phyloP scores from a whole-genome alignment of 2,329 filamentous ascomycete species.

The Xylaria polymorpha region DNA sequence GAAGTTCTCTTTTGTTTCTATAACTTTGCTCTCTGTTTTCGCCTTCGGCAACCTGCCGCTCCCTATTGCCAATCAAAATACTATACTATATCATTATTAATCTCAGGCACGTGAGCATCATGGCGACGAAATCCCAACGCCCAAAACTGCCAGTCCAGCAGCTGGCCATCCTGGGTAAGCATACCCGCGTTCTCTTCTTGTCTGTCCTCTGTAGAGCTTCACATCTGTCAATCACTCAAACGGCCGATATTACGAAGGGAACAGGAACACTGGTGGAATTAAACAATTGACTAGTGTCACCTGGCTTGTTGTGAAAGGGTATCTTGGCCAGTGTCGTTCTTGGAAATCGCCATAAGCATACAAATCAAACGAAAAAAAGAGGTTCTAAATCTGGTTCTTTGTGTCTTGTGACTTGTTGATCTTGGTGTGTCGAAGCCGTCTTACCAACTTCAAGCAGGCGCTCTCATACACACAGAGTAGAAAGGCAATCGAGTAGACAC shows the following conservation, averaged over 20 bases:
- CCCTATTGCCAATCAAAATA: neutral
- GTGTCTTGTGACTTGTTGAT: constrained; percentile 45
- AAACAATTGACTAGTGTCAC: constrained; percentile 25
- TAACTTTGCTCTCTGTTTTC: neutral
- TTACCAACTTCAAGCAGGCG: constrained; percentile 39
- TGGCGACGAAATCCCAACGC: constrained; percentile 42
- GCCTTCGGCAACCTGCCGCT: constrained; percentile 17
- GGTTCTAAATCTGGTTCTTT: constrained; percentile 15
- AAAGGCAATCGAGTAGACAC: constrained; percentile 25
- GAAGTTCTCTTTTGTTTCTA: constrained; percentile 15
- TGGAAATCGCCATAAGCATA: constrained; percentile 9
- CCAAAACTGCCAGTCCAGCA: constrained; percentile 81
- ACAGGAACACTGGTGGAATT: neutral
- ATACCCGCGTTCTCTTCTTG: constrained; percentile 34
- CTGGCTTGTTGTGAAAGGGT: constrained; percentile 3
- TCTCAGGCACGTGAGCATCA: constrained; percentile 26
- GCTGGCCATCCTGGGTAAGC: constrained; percentile 79
- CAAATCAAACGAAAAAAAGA: constrained; percentile 14
- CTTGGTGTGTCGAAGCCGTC: constrained; percentile 42
- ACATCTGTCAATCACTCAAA: neutral
- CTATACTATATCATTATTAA: neutral
- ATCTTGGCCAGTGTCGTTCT: constrained; percentile 7
- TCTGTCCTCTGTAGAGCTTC: constrained; percentile 1
- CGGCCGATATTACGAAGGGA: neutral
- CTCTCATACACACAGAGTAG: constrained; percentile 14